Percentiles rank a stretch among this genome's conserved stretches.
phyloP scores from a whole-genome alignment of 2,329 filamentous ascomycete species.

The Arthroderma sp. region DNA sequence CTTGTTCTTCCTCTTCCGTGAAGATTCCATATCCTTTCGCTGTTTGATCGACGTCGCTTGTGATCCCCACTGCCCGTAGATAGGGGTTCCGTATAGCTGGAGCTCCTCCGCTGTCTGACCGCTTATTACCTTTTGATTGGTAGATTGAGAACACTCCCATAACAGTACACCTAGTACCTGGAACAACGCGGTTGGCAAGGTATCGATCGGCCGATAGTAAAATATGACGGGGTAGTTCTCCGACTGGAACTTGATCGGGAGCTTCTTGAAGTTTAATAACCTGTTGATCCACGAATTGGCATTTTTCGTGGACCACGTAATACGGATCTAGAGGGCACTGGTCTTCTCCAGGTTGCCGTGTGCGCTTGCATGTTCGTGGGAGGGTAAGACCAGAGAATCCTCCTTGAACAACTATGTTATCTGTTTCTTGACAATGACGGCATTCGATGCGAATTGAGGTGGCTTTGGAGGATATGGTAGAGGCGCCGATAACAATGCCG shows the following conservation, averaged over 20 bases:
- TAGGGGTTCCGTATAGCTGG: slow-evolving; percentile 95
- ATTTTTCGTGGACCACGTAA: slow-evolving; percentile 88
- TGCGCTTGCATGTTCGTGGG: slow-evolving; percentile 61
- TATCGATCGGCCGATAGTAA: slow-evolving; percentile 94
- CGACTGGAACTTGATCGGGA: slow-evolving; percentile 91
- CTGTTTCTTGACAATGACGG: slow-evolving; percentile 63
- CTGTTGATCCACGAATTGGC: slow-evolving; percentile 91
- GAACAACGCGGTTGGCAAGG: slow-evolving; percentile 87
- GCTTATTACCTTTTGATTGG: slow-evolving; percentile 77
- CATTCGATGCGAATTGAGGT: slow-evolving; percentile 78
- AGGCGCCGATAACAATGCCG: slow-evolving; percentile 93
- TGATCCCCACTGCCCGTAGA: slow-evolving; percentile 80
- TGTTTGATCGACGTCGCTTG: slow-evolving; percentile 78
- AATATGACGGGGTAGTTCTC: slow-evolving; percentile 87
- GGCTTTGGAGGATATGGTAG: slow-evolving; percentile 91
- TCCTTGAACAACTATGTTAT: slow-evolving; percentile 59
- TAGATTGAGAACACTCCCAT: slow-evolving; percentile 99
- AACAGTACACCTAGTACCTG: slow-evolving; percentile 83
- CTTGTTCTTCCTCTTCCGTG: slow-evolving; percentile 91
- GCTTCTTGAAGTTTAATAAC: slow-evolving; percentile 96
- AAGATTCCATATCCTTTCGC: slow-evolving; percentile 74
- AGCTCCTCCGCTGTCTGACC: slow-evolving; percentile 55
- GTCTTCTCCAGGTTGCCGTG: slow-evolving; percentile 46
- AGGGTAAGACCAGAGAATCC: slow-evolving; percentile 81
- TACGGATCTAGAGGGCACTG: slow-evolving; percentile 90